Evolutionary conservation across 345 rosid species (phyloP), one percentile per base, ranked within the genome.

Genomic region (Aethionema arabicum): DNA sequence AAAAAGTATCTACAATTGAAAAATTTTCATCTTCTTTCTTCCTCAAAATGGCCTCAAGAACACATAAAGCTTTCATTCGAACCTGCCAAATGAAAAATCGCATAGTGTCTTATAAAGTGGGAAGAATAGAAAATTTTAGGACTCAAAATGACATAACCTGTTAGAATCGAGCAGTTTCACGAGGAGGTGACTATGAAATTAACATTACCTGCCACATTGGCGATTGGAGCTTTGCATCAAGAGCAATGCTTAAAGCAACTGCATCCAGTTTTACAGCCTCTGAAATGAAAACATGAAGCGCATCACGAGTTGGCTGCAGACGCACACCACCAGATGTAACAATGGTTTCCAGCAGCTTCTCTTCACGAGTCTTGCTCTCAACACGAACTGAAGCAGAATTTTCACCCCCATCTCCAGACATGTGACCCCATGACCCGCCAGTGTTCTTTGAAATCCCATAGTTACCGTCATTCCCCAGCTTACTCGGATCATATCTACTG

Each of bases 291-390:
- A 76, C 80, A 61, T 84, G 92, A 72, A 90, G 73, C 30, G 95
- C 89, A 80, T 95, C 99, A 50, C 95, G 84, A 64, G 99, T 88
- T 41, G 99, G 97, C 72, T 95, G 96, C 54, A 95, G 71, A 13
- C 99, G 95, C 56, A 95, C 90, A 63, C 97, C 97, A 41, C 99
- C 96, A 41, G 89, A 77, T 67, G 96, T 90, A 40, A 90, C 96
- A 73, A 95, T 75, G 44, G 96, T 88, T 74, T 90, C 99, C 82
- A 95, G 70, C 68, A 95, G 76, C 66, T 82, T 82, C 66, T 86
- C 99, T 65, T 95, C 97, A 53, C 79, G 88, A 59, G 92, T 83
- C 82, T 88, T 91, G 50, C 78, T 72, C 73, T 62, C 87, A 30
- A 76, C 10, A 59, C 46, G 65, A 72, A 77, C 80, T 29, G 83